Evolutionary conservation across 352 stramenopile genomes (phyloP).

Genomic region (Peronosclerospora sorghi): DNA sequence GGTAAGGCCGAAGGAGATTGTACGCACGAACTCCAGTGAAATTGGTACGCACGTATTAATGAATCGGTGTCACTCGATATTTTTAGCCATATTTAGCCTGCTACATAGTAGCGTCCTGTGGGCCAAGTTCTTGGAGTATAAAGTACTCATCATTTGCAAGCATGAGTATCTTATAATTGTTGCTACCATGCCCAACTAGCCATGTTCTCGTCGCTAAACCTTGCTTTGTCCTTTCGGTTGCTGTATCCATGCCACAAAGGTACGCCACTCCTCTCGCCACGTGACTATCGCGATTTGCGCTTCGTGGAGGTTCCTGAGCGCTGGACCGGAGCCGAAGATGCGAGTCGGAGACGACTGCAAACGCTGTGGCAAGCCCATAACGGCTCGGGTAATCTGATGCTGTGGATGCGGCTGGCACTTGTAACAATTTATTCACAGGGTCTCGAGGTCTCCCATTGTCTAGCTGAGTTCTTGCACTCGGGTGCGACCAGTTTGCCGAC

Average conservation of each 20-base stretch:
- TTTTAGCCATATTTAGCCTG: background rate
- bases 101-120: slow-evolving; percentile 53
- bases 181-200: slow-evolving; percentile 61
- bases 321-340: slow-evolving; percentile 8
- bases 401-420: slow-evolving; percentile 21
- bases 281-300: slow-evolving; percentile 18
- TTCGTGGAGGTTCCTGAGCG: slow-evolving; percentile 37
- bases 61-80: no score
- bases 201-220: slow-evolving; percentile 42
- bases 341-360: slow-evolving; percentile 18
- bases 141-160: slow-evolving; percentile 66
- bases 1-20: no score
- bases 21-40: no score
- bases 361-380: slow-evolving; percentile 15
- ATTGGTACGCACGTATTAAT: no score
- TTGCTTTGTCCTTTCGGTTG: slow-evolving; percentile 13
- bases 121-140: slow-evolving; percentile 50
- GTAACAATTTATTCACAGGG: slow-evolving; percentile 29
- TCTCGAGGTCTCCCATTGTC: no score
- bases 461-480: slow-evolving; percentile 19
- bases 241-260: slow-evolving; percentile 59
- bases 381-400: no score
- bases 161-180: slow-evolving; percentile 65
- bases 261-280: slow-evolving; percentile 9
- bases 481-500: background rate